A percentile compares a stretch with the other conserved stretches of the same genome.
Conservation (phyloP, 805 yeast species). For the Kluyveromyces starmeri region DNA sequence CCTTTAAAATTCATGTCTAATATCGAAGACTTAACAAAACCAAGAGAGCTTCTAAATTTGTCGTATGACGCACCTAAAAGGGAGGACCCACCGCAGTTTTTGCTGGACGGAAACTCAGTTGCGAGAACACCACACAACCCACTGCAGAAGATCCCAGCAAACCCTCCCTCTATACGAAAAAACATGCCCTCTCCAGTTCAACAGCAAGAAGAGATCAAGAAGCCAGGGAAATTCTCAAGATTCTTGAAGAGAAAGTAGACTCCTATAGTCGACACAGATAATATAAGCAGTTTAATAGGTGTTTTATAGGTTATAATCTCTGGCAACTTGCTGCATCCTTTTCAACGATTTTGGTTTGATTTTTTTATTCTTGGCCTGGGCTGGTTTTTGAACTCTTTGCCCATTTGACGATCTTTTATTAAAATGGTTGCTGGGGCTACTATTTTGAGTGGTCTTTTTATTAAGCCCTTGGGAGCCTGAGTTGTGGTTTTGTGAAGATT, state of each 20-base stretch:
- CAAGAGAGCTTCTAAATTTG: constrained; percentile 37
- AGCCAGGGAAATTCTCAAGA: constrained; percentile 39
- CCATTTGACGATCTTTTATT: constrained; percentile 5
- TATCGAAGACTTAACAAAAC: constrained; percentile 29
- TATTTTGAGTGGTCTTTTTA: neutral
- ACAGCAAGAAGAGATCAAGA: constrained; percentile 27
- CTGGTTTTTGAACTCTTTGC: constrained; percentile 6
- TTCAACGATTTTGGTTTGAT: constrained; percentile 22
- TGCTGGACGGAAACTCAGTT: too few relatives aligned
- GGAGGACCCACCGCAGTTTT: constrained; percentile 36
- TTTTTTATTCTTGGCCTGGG: neutral
- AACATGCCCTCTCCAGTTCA: neutral
- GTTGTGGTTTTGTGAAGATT: neutral
- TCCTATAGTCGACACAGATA: too few relatives aligned
- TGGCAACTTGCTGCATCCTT: constrained; percentile 21
- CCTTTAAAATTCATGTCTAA: constrained; percentile 37
- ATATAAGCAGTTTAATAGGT: too few relatives aligned
- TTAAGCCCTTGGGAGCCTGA: neutral
- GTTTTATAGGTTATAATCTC: constrained; percentile 17
- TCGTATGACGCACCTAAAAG: constrained; percentile 28
- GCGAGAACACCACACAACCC: constrained; percentile 6
- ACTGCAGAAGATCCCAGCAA: too few relatives aligned
- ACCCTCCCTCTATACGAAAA: too few relatives aligned
- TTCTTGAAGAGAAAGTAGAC: constrained; percentile 32
- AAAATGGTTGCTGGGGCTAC: neutral